Conservation (phyloP, 768 basidiomycete genomes). For the Cystofilobasidium capitatum region DNA sequence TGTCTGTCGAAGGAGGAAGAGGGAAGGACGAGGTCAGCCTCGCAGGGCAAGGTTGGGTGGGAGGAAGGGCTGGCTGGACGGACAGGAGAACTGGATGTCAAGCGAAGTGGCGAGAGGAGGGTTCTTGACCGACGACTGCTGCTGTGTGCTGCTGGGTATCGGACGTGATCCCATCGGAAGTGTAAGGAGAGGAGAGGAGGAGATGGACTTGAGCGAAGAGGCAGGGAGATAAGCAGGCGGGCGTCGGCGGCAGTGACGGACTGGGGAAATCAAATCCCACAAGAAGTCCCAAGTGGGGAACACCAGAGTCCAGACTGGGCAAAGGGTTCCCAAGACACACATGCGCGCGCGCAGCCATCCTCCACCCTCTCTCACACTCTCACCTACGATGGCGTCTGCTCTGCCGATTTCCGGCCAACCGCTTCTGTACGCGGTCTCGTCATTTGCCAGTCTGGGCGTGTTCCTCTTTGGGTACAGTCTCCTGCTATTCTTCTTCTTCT, state of each 20-base stretch:
- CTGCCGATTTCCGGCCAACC: neutral
- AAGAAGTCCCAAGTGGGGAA: neutral
- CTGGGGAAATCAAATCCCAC: neutral
- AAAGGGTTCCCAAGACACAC: neutral
- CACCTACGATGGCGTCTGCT: neutral
- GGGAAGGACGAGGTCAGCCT: neutral
- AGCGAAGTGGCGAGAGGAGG: constrained; percentile 7
- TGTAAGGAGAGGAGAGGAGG: neutral
- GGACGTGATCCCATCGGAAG: neutral
- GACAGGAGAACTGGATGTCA: constrained; percentile 1
- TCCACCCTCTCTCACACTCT: neutral
- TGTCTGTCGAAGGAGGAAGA: neutral
- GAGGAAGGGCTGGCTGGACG: neutral
- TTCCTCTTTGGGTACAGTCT: constrained; percentile 10
- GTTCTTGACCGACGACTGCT: neutral
- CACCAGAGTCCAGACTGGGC: neutral
- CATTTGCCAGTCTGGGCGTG: constrained; percentile 21
- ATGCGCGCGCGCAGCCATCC: neutral
- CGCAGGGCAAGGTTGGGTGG: neutral
- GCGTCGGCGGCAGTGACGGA: neutral
- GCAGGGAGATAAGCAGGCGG: neutral
- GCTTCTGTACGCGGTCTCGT: constrained; percentile 8
- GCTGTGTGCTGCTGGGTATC: neutral
- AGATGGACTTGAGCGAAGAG: neutral
- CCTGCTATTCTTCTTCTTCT: neutral